These are phyloP conservation scores for Colletotrichum simmondsii DNA, from an alignment of 2,329 filamentous ascomycete species.

Conservation along the genomic window DNA sequence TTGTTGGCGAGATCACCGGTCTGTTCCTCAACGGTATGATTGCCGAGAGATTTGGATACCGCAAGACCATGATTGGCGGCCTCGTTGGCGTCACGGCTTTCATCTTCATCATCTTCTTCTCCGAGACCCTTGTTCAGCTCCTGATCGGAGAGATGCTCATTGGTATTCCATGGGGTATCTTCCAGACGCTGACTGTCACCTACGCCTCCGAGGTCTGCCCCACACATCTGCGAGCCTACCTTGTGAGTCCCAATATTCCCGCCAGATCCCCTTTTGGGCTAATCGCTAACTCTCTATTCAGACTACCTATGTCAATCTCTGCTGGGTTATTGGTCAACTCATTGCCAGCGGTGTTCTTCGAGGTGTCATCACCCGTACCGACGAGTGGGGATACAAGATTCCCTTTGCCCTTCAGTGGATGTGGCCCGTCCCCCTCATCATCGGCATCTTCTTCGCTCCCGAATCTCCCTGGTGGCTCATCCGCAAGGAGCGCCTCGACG, in stretches of 20 bases:
- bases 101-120: constrained; percentile 62
- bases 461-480: constrained; percentile 64
- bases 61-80: constrained; percentile 57
- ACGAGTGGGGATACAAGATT: constrained; percentile 58
- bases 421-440: constrained; percentile 57
- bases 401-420: constrained; percentile 62
- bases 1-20: constrained; percentile 61
- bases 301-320: constrained; percentile 59
- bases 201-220: constrained; percentile 61
- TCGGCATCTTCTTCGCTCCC: constrained; percentile 55
- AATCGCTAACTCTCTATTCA: constrained; percentile 40
- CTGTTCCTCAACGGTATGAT: constrained; percentile 60
- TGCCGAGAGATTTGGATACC: constrained; percentile 58
- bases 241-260: constrained; percentile 47
- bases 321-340: constrained; percentile 61
- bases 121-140: constrained; percentile 51
- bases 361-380: constrained; percentile 47
- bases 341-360: constrained; percentile 55
- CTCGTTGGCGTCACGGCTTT: constrained; percentile 52
- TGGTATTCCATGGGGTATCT: constrained; percentile 58
- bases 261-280: not conserved
- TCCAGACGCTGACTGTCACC: constrained; percentile 58
- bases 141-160: constrained; percentile 58
- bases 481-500: constrained; percentile 50
- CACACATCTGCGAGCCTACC: constrained; percentile 57